Evolutionary conservation across 1,139 yeast genomes (phyloP).

Genomic region (Protomyces macrosporus): DNA sequence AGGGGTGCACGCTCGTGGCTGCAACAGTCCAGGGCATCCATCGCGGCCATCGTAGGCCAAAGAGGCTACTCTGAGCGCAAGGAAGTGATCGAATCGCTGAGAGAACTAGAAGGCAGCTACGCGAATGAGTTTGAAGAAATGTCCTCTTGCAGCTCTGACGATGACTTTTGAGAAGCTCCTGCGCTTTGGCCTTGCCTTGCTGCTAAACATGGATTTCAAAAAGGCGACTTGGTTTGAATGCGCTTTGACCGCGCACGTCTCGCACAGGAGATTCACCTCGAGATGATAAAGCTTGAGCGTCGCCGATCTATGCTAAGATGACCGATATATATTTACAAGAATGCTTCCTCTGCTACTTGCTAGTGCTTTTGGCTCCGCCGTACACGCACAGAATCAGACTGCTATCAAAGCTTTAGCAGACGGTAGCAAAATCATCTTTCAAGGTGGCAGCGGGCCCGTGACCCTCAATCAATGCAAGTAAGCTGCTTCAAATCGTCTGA

Average conservation of each 20-base stretch:
- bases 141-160: slow-evolving; percentile 8
- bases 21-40: not conserved
- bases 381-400: too few species aligned
- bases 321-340: too few species aligned
- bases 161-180: slow-evolving; percentile 2
- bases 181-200: not conserved
- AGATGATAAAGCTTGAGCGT: too few species aligned
- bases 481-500: not conserved
- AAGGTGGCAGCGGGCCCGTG: not conserved
- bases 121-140: slow-evolving; percentile 2
- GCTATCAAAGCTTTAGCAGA: not conserved
- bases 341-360: too few species aligned
- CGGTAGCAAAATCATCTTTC: not conserved
- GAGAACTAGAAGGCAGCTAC: slow-evolving; percentile 11
- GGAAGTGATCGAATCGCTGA: slow-evolving; percentile 2
- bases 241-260: too few species aligned
- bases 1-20: not conserved
- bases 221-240: too few species aligned
- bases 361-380: too few species aligned
- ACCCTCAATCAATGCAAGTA: slow-evolving; percentile 18
- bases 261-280: too few species aligned
- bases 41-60: slow-evolving; percentile 4
- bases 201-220: too few species aligned
- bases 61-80: slow-evolving; percentile 14
- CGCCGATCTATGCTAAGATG: too few species aligned